Conservation (phyloP, 2,329 filamentous ascomycete species). For the Pseudogymnoascus sp. region DNA sequence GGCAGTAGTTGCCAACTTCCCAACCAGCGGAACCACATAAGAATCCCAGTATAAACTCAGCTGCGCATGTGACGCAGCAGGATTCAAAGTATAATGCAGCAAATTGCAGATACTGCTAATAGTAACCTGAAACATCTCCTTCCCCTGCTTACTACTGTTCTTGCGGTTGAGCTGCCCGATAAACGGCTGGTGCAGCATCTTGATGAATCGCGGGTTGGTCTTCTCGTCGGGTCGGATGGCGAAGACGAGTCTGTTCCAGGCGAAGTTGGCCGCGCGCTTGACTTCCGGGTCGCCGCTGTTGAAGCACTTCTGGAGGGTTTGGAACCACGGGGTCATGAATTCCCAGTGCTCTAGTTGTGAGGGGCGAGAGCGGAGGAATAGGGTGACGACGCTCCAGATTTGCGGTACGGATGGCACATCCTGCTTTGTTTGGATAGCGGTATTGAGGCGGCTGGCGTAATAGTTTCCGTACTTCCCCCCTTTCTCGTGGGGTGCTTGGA, state of each 20-base stretch:
- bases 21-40: conserved; percentile 58
- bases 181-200: conserved; percentile 61
- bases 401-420: conserved; percentile 65
- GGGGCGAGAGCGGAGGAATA: conserved; percentile 61
- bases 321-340: conserved; percentile 65
- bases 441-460: conserved; percentile 57
- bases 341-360: conserved; percentile 58
- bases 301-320: conserved; percentile 73
- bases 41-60: conserved; percentile 73
- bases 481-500: conserved; percentile 48
- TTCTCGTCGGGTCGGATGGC: conserved; percentile 57
- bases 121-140: conserved; percentile 49
- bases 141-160: conserved; percentile 46
- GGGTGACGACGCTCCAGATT: conserved; percentile 77
- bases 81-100: conserved; percentile 74
- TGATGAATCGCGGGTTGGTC: conserved; percentile 46
- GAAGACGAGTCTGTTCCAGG: conserved; percentile 81
- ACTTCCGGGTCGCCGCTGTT: conserved; percentile 66
- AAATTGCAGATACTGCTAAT: conserved; percentile 70
- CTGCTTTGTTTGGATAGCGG: conserved; percentile 58
- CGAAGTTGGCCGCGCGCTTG: conserved; percentile 69
- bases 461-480: conserved; percentile 56
- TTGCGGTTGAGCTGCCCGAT: conserved; percentile 60
- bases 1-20: conserved; percentile 38
- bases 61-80: conserved; percentile 55